Conservation (phyloP, 2,329 filamentous ascomycete species). For the Teratosphaeriaceae sp. region DNA sequence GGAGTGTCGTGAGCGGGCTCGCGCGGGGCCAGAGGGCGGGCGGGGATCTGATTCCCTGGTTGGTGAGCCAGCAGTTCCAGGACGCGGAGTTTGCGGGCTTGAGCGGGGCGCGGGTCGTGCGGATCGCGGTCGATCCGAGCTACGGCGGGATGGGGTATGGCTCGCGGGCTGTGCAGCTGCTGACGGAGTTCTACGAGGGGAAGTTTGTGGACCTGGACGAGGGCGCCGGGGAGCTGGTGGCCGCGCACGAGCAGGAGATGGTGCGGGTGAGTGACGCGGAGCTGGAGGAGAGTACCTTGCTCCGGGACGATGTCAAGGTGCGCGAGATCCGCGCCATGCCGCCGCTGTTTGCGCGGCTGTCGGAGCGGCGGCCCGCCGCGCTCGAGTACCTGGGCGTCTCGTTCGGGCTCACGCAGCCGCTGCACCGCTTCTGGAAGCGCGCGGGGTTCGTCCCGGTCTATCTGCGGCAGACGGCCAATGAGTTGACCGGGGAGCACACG, state of each 20-base stretch:
- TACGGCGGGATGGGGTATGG: constrained; percentile 92
- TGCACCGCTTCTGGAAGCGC: constrained; percentile 97
- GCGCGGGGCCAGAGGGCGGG: constrained; percentile 82
- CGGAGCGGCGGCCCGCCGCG: constrained; percentile 69
- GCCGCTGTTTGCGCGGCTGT: constrained; percentile 81
- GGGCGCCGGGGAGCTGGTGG: constrained; percentile 44
- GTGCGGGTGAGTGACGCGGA: constrained; percentile 76
- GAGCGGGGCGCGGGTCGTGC: constrained; percentile 84
- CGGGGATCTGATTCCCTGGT: constrained; percentile 94
- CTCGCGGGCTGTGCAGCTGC: constrained; percentile 75
- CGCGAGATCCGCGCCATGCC: constrained; percentile 89
- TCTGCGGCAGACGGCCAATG: constrained; percentile 88
- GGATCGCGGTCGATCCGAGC: constrained; percentile 94
- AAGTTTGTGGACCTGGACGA: constrained; percentile 84
- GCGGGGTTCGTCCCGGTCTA: constrained; percentile 83
- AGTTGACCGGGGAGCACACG: constrained; percentile 93
- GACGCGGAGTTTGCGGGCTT: constrained; percentile 93
- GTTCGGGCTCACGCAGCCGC: constrained; percentile 77
- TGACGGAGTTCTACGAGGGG: constrained; percentile 90
- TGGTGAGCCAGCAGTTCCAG: constrained; percentile 96
- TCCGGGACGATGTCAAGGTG: constrained; percentile 83
- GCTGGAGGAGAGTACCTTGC: constrained; percentile 65
- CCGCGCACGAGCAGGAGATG: constrained; percentile 50
- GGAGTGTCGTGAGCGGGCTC: constrained; percentile 84
- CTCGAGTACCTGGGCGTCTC: constrained; percentile 95